phyloP scores from a whole-genome alignment of 331 rosid genomes.

The Phaseolus coccineus region DNA sequence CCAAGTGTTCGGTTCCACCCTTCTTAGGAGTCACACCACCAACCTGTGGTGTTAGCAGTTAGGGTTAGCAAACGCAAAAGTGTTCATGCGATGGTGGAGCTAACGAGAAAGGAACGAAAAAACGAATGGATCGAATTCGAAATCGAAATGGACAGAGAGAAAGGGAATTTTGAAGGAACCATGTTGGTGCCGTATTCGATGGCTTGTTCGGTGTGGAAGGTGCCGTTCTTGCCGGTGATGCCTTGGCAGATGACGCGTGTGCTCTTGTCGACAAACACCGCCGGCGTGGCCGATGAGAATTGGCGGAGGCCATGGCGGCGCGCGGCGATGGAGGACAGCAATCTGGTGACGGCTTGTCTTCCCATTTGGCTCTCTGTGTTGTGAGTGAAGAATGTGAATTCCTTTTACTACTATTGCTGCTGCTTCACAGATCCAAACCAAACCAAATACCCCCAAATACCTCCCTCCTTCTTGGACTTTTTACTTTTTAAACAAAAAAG shows the following conservation, averaged over 20 bases:
- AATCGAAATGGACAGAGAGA: background rate
- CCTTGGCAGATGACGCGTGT: conserved; percentile 99
- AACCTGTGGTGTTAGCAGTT: conserved; percentile 17
- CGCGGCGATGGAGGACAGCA: conserved; percentile 45
- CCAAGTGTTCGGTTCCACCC: conserved; percentile 96
- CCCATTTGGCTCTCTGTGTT: conserved; percentile 27
- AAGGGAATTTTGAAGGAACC: conserved; percentile 42
- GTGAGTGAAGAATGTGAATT: background rate
- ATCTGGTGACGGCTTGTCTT: conserved; percentile 43
- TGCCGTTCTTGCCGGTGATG: conserved; percentile 96
- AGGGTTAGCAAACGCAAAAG: conserved; percentile 12
- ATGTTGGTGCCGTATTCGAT: conserved; percentile 98
- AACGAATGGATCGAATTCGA: background rate
- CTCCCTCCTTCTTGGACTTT: conserved; percentile 5
- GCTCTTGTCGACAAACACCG: conserved; percentile 95
- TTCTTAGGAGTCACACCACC: conserved; percentile 99
- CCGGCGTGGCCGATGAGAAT: conserved; percentile 69
- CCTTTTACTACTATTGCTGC: background rate
- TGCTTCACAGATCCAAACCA: background rate
- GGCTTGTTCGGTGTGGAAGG: conserved; percentile 98
- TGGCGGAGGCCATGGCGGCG: conserved; percentile 59
- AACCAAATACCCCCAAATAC: background rate
- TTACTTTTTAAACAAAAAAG: background rate
- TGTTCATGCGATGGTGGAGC: background rate
- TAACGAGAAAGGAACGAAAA: background rate